Conservation (phyloP, 352 stramenopile species). For the Phytophthora ohioensis region DNA sequence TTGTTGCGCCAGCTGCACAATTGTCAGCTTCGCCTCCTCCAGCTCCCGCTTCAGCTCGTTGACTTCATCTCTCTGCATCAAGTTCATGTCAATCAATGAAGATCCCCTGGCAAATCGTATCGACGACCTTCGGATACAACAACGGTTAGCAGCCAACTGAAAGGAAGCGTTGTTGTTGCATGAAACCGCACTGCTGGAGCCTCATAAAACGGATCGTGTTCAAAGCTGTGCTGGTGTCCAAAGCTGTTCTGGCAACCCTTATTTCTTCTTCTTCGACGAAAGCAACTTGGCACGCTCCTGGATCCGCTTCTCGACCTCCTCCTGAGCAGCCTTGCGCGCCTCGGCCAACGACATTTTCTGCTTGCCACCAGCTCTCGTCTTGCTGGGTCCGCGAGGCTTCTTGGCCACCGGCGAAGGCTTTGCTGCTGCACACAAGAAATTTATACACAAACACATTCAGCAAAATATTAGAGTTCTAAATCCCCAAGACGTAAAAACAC, state of each 20-base stretch:
- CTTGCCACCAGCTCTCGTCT: conserved; percentile 40
- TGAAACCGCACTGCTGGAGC: background rate
- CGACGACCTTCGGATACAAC: background rate
- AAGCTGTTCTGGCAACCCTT: conserved; percentile 16
- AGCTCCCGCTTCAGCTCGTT: conserved; percentile 4
- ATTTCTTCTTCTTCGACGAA: conserved; percentile 79
- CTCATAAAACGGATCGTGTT: conserved; percentile 22
- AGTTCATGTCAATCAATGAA: background rate
- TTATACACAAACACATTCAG: conserved; percentile 35
- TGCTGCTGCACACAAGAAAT: conserved; percentile 29
- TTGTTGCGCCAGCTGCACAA: conserved; percentile 4
- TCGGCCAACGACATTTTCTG: conserved; percentile 70
- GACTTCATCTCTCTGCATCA: conserved; percentile 15
- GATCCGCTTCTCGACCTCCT: conserved; percentile 74
- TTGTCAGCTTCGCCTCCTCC: conserved; percentile 1
- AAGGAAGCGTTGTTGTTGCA: background rate
- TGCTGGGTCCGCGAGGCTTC: conserved; percentile 57
- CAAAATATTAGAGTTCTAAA: conserved; percentile 27
- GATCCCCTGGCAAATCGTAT: background rate
- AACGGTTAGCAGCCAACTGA: conserved; percentile 1
- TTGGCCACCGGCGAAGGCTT: conserved; percentile 57
- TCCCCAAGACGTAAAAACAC: conserved; percentile 27
- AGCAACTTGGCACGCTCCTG: conserved; percentile 69
- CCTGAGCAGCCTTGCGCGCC: conserved; percentile 71
- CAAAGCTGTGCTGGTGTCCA: conserved; percentile 3